These are phyloP conservation scores for Calonectria pauciramosa DNA, from an alignment of 2,329 filamentous ascomycete species.

Conservation along the genomic window DNA sequence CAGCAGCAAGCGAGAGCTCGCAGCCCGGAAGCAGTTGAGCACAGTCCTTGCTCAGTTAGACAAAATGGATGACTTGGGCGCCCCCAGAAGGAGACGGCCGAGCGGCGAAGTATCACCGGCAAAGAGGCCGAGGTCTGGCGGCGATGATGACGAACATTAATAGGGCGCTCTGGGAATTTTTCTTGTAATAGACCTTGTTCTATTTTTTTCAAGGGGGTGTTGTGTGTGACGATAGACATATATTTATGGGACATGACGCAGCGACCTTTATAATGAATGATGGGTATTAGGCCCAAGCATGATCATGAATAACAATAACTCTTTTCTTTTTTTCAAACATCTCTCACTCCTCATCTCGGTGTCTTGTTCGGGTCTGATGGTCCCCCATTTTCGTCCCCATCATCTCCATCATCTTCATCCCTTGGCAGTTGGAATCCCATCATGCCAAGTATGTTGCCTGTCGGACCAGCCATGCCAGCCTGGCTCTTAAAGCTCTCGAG, in stretches of 20 bases:
- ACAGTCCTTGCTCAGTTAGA: slow-evolving; percentile 62
- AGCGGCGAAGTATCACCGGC: slow-evolving; percentile 59
- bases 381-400: slow-evolving; percentile 33
- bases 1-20: slow-evolving; percentile 65
- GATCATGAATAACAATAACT: slow-evolving; percentile 9
- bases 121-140: slow-evolving; percentile 57
- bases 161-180: background rate
- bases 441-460: slow-evolving; percentile 87
- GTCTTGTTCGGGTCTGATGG: slow-evolving; percentile 23
- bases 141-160: slow-evolving; percentile 33
- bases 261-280: slow-evolving; percentile 20
- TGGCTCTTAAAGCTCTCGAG: slow-evolving; percentile 95
- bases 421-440: slow-evolving; percentile 87
- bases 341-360: background rate
- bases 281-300: slow-evolving; percentile 9
- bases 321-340: background rate
- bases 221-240: slow-evolving; percentile 20
- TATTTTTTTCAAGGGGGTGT: background rate
- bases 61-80: slow-evolving; percentile 51
- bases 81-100: slow-evolving; percentile 49
- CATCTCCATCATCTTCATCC: slow-evolving; percentile 75
- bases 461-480: slow-evolving; percentile 86
- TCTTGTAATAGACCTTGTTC: background rate
- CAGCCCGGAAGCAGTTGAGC: slow-evolving; percentile 65
- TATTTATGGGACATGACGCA: slow-evolving; percentile 20